Conservation (phyloP, 2,329 filamentous ascomycete species). For the Fusarium penzigii region DNA sequence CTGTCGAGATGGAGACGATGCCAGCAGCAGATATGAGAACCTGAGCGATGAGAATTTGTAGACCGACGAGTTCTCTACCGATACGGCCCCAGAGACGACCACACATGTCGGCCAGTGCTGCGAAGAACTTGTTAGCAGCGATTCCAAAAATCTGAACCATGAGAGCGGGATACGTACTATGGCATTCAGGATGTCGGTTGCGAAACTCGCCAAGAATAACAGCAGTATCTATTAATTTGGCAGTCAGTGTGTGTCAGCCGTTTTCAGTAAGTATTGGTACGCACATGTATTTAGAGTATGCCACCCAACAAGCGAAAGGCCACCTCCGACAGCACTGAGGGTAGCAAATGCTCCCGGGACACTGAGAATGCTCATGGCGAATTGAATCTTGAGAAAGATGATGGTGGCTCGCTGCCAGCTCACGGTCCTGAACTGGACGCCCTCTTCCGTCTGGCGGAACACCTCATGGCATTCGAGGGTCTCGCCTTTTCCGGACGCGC, state of each 20-base stretch:
- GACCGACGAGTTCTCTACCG: slow-evolving; percentile 26
- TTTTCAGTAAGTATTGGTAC: not conserved
- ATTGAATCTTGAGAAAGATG: slow-evolving; percentile 40
- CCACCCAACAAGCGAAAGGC: slow-evolving; percentile 24
- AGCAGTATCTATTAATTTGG: slow-evolving; percentile 16
- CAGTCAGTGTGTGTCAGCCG: not conserved
- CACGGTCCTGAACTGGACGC: slow-evolving; percentile 32
- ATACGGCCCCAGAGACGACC: slow-evolving; percentile 24
- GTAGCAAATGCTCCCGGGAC: slow-evolving; percentile 17
- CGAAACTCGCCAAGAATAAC: slow-evolving; percentile 27
- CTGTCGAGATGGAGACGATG: slow-evolving; percentile 12
- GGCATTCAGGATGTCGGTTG: slow-evolving; percentile 27
- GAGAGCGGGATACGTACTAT: slow-evolving; percentile 15
- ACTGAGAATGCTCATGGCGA: slow-evolving; percentile 30
- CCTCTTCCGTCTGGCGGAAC: slow-evolving; percentile 27
- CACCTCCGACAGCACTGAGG: slow-evolving; percentile 13
- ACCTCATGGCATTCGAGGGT: slow-evolving; percentile 22
- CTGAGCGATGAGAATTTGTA: slow-evolving; percentile 27
- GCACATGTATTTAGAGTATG: slow-evolving; percentile 32
- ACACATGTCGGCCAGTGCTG: slow-evolving; percentile 27
- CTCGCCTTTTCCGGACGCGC: not conserved
- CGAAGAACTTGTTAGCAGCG: not conserved
- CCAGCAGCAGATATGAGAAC: slow-evolving; percentile 24
- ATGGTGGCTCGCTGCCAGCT: slow-evolving; percentile 43
- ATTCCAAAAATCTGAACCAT: not conserved